Evolutionary conservation across 1,139 yeast genomes (phyloP), one percentile per base, ranked within the genome.

Genomic region (Kluyveromyces sp.): DNA sequence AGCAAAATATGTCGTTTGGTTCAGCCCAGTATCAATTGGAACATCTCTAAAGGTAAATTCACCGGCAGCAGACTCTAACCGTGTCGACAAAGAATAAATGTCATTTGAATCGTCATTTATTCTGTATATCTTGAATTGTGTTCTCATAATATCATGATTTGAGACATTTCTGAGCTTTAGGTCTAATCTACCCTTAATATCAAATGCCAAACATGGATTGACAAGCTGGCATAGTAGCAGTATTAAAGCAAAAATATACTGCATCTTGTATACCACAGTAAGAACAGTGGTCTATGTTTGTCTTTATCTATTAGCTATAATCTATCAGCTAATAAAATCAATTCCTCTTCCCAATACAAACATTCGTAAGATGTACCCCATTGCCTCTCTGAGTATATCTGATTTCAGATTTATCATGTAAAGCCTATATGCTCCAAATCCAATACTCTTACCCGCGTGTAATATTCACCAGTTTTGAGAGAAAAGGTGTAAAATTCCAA

Each of bases 1-100:
- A 4, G 57, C 62, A 46, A 53, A 64, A 47, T 59, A 53, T 4
- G 64, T 57, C 4, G 59, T 50, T 34, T 51, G 57, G 39, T 58
- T 57, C 25, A 53, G 37, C 8, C 58, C 60, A 25, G 38, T 34
- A 31, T 57, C 55, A 10, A 63, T 45, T 4, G 65, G 65, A 25
- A 64, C 48, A 46, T 56, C 46, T 7, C 48, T 39, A 35, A 64
- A 64, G 34, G 45, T 50, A 41, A 64, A 64, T 31, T 52, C 46
- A 1, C 68, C 68, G 3, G 55, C 40, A 1, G 47, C 25, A 41
- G 56, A 56, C n/a, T 41, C 37, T 27, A 62, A 31, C 7, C 45
- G 42, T 1, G 62, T 46, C 1, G 44, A 35, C 2, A 49, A 47
- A 7, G 42, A 39, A 39, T 53, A 56, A n/a, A 58, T 57, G 3